These are phyloP conservation scores for Tillandsia fasciculata DNA, from an alignment of 176 grass and related monocot genomes.

Conservation along the genomic window DNA sequence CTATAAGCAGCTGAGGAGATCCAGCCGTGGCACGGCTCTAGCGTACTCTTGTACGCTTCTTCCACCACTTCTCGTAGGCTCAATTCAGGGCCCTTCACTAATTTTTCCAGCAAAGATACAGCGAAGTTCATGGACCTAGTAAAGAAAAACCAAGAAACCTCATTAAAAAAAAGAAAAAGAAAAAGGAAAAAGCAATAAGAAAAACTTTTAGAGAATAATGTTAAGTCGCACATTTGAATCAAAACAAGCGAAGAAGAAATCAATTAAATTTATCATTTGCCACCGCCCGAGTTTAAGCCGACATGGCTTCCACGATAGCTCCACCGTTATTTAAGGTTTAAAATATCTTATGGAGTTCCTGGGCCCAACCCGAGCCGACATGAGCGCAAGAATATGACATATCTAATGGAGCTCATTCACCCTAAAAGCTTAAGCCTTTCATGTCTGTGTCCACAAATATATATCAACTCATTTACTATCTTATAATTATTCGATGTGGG, in stretches of 20 bases:
- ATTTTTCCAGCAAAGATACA: slow-evolving; percentile 39
- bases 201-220: background rate
- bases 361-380: no score
- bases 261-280: no score
- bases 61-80: slow-evolving; percentile 54
- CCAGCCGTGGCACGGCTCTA: slow-evolving; percentile 85
- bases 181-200: background rate
- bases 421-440: no score
- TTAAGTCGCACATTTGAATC: background rate
- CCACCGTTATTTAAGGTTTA: no score
- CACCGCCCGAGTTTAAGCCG: no score
- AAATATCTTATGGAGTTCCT: no score
- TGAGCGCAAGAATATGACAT: no score
- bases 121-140: slow-evolving; percentile 64
- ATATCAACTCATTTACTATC: no score
- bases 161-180: background rate
- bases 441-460: no score
- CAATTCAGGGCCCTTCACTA: slow-evolving; percentile 29
- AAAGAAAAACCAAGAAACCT: background rate
- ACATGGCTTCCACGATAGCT: no score
- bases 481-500: no score
- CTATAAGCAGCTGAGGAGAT: slow-evolving; percentile 79
- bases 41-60: slow-evolving; percentile 45
- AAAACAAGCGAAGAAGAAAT: background rate
- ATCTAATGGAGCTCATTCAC: no score